phyloP scores from a whole-genome alignment of 805 yeast genomes.

The Wickerhamiella domercqiae region DNA sequence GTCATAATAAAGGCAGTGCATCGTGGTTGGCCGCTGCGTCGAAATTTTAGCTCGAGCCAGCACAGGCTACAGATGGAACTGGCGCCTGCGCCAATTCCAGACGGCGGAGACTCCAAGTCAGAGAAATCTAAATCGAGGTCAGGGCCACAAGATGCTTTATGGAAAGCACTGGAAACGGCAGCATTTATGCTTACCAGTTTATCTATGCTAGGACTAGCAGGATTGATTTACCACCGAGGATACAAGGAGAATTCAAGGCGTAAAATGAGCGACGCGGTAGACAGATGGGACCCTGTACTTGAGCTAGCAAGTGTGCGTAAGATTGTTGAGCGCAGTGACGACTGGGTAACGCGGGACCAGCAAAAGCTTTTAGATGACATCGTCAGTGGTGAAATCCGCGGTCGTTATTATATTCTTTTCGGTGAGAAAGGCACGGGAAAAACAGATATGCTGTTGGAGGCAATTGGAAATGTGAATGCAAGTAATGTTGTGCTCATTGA shows the following conservation, averaged over 20 bases:
- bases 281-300: conserved; percentile 48
- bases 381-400: conserved; percentile 44
- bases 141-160: neutral
- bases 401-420: conserved; percentile 54
- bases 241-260: conserved; percentile 44
- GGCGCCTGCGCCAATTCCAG: neutral
- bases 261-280: conserved; percentile 54
- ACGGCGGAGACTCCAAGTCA: neutral
- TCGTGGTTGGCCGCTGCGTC: too few relatives aligned
- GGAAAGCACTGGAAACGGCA: conserved; percentile 37
- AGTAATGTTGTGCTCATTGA: conserved; percentile 54
- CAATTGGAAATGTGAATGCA: conserved; percentile 50
- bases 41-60: too few relatives aligned
- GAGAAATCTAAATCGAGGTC: neutral
- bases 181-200: conserved; percentile 58
- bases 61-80: neutral
- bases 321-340: conserved; percentile 17
- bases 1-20: too few relatives aligned
- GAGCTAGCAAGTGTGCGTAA: conserved; percentile 38
- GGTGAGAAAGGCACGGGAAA: conserved; percentile 87
- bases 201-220: conserved; percentile 54
- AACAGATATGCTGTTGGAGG: conserved; percentile 56
- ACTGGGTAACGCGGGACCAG: conserved; percentile 60
- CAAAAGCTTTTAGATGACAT: conserved; percentile 51
- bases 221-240: conserved; percentile 49